Evolutionary conservation across 2,329 filamentous ascomycete genomes (phyloP), one percentile per base, ranked within the genome.

Genomic region (Stylonectria norvegica): DNA sequence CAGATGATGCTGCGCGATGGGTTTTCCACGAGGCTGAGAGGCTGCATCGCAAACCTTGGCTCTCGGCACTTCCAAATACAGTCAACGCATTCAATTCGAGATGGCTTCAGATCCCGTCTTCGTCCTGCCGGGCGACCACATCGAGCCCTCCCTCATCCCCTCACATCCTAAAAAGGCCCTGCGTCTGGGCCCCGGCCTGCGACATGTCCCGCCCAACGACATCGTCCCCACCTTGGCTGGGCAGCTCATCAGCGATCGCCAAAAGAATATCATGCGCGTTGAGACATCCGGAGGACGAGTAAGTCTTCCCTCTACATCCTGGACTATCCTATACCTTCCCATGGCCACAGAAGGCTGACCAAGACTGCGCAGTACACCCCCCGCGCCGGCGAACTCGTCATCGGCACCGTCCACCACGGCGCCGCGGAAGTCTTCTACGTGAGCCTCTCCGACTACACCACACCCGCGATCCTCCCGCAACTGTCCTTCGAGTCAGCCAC

Each of bases 401-500:
- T 98, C 59, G 90, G 88, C 43, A 89, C 87, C 50, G 75, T 97
- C 53, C 80, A 86, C 58, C 86, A 84, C 62, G 83, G 81, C 40
- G 77, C 81, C 36, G 72, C 75, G 42, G 93, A 97, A 55, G 77
- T 79, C 61, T 96, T 87, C 73, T 83, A 86, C 64, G 89, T 89
- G 63, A 74, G 76, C 52, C 74, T 97, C 38, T 85, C 87, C 19
- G 73, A 81, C 39, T 76, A 81, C 59, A 76, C 77, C 4, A 59
- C 73, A 2, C 67, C 77, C 42, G 89, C 86, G 1, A 71, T 86
- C 14, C 80, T 97, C 1, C 89, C 87, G 0, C 86, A 95, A 52
- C 76, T 97, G 15, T 81, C 89, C n/a, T 98, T 98, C 63, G 91
- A 97, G 66, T 82, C 83, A 48, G 93, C 89, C 14, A 89, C 85